Conservation (phyloP, 2,329 filamentous ascomycete genomes). For the Grosmannia clavigera region DNA sequence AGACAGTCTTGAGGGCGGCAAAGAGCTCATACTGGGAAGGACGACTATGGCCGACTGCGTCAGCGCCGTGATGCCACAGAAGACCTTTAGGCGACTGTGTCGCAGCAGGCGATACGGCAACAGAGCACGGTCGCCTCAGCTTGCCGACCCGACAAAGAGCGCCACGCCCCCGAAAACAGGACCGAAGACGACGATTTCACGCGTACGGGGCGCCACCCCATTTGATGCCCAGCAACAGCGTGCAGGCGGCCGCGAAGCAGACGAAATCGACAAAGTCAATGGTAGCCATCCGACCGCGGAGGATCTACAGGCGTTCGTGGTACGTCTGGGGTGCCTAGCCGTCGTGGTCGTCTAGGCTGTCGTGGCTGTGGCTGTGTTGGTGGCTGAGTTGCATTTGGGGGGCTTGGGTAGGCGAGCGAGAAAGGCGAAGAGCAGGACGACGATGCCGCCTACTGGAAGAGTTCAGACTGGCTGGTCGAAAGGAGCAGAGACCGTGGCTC, state of each 20-base stretch:
- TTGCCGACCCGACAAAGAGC: neutral
- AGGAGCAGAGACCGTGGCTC: slow-evolving; percentile 16
- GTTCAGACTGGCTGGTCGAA: slow-evolving; percentile 15
- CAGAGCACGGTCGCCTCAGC: slow-evolving; percentile 10
- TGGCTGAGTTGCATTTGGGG: neutral
- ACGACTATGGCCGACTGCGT: slow-evolving; percentile 14
- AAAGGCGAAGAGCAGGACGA: slow-evolving; percentile 20
- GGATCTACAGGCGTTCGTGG: slow-evolving; percentile 4
- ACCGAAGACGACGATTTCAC: neutral
- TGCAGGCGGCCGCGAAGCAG: slow-evolving; percentile 26
- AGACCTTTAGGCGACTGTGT: slow-evolving; percentile 22
- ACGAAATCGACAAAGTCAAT: slow-evolving; percentile 30
- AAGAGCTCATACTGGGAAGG: slow-evolving; percentile 10
- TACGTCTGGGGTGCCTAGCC: slow-evolving; percentile 15
- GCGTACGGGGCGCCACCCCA: neutral
- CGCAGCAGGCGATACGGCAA: slow-evolving; percentile 19
- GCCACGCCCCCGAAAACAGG: neutral
- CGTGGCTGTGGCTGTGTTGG: neutral
- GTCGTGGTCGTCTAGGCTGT: neutral
- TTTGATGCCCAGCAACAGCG: slow-evolving; percentile 26
- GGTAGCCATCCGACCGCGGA: slow-evolving; percentile 3
- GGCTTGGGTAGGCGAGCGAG: slow-evolving; percentile 14
- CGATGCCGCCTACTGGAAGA: slow-evolving; percentile 27
- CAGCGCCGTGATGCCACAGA: slow-evolving; percentile 6
- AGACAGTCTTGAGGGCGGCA: slow-evolving; percentile 30